Base-by-base conservation (phyloP, 2,329 filamentous ascomycete species). In the Pestalotiopsis sp. region DNA sequence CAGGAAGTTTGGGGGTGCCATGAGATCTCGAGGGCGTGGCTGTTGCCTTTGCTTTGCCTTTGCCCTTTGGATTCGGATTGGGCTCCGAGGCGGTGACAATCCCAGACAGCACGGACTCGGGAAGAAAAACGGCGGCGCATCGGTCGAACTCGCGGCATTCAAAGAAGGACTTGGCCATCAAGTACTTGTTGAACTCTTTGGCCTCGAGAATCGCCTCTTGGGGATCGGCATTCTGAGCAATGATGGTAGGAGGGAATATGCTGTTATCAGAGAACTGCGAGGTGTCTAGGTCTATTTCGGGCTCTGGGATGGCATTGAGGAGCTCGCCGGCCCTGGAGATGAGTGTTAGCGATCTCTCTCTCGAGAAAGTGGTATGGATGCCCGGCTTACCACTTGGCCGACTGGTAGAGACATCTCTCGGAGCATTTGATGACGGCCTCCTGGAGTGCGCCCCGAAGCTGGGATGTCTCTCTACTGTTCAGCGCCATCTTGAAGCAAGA, bases 81-180 rank as follows among this genome's bases (percentile, higher is more conserved):
- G 82, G 79, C 7, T 81, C 78, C 64, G 81, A 83, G 5, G 90
- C 81, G 39, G 84, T 81, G 4, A 92, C 80, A 59, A 93, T 84
- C 70, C 90, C 88, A 38, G 91, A 87, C n/a, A 93, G 86, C 41
- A 93, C 85, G n/a, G 91, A 88, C 71, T 93, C 89, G n/a, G 93
- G 93, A 1, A 97, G 85, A 76, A 97, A 97, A 52, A 97, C 92
- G 65, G 93, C 92, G 38, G 95, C 93, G 79, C 95, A 98, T 72
- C 96, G 93, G 77, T 98, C 95, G 76, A 92, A 98, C 79, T 99
- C 96, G 73, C 93, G 92, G 75, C 94, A 97, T 80, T 98, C 95
- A 78, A 98, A 98, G 73, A 97, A 92, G 0, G 95, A 92, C 79
- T 98, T 98, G 66, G 96, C 95, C 23, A 98, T 86, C 2, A 98